Percentiles rank a stretch among this genome's conserved stretches.
phyloP scores from a whole-genome alignment of 2,329 filamentous ascomycete genomes.

The Chaetomium globosum region DNA sequence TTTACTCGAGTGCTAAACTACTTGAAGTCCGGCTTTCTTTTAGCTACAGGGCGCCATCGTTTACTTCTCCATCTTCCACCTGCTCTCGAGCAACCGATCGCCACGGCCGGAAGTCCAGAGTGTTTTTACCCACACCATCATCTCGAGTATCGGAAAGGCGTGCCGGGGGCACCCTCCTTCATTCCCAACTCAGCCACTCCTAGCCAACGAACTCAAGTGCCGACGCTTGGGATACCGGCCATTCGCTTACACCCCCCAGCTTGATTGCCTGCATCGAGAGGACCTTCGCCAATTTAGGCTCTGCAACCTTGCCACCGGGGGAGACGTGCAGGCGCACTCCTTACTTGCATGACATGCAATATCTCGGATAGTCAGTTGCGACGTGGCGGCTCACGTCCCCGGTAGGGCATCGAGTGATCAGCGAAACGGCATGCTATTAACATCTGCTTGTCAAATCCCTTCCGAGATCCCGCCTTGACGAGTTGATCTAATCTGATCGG shows the following conservation, averaged over 20 bases:
- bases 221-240: slow-evolving; percentile 10
- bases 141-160: slow-evolving; percentile 11
- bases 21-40: neutral
- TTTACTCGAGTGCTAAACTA: neutral
- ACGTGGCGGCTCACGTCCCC: slow-evolving; percentile 13
- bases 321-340: slow-evolving; percentile 4
- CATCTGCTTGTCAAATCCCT: neutral
- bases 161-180: slow-evolving; percentile 7
- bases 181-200: neutral
- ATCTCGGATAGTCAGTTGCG: slow-evolving; percentile 7
- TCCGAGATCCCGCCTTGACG: neutral
- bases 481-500: slow-evolving; percentile 18
- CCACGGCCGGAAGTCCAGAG: neutral
- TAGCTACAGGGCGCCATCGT: neutral
- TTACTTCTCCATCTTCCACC: neutral
- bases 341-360: slow-evolving; percentile 1
- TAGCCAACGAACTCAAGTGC: slow-evolving; percentile 13
- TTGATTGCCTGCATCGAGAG: slow-evolving; percentile 16
- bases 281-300: slow-evolving; percentile 27
- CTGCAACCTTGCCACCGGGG: slow-evolving; percentile 16
- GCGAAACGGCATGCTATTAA: neutral
- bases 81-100: neutral
- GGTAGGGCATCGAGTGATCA: slow-evolving; percentile 14
- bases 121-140: slow-evolving; percentile 5
- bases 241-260: slow-evolving; percentile 1